Evolutionary conservation across 345 rosid species (phyloP), one percentile per base, ranked within the genome.

Genomic region (Orychophragmus violaceus): DNA sequence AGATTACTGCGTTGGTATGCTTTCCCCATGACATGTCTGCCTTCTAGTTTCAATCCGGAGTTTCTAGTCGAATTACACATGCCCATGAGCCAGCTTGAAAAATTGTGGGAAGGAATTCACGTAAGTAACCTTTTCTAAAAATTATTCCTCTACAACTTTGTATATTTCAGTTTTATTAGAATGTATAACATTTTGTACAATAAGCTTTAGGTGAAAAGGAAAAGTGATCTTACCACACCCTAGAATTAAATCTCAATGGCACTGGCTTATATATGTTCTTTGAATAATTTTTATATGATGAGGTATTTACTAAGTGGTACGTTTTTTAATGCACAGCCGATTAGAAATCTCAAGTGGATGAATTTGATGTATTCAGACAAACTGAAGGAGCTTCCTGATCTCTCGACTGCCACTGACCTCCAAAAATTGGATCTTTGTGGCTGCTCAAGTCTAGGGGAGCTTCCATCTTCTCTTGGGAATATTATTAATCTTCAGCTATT

Each of bases 341-440:
- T 59, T 8, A 60, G 1, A 17, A 76, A 70, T n/a, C 48, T 71
- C 32, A 71, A 41, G 44, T 8, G 21, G 29, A 11, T 79, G 9
- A 11, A 54, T 30, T 63, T 79, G 22, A 5, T 11, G 2, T 0
- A 6, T 1, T 76, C 60, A 8, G 0, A 3, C 6, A 12, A 71
- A 2, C 14, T 78, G 18, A 56, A 10, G 2, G 28, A 18, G 45
- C 49, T 71, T 33, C 61, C 74, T 23, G 16, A 49, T 49, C 54
- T 49, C 54, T 49, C 54, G 12, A 49, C 54, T 49, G 54, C 54
- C 27, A 11, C 28, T 21, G 23, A 28, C 5, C 36, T 79, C 44
- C 42, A 13, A 14, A 14, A 13, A 2, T 17, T 75, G 13, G 0
- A 5, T 4, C 55, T 79, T 6, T 3, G 13, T 7, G 9, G 17